Conservation (phyloP, 139 green algal genomes). For the Pseudopediastrum boryanum region DNA sequence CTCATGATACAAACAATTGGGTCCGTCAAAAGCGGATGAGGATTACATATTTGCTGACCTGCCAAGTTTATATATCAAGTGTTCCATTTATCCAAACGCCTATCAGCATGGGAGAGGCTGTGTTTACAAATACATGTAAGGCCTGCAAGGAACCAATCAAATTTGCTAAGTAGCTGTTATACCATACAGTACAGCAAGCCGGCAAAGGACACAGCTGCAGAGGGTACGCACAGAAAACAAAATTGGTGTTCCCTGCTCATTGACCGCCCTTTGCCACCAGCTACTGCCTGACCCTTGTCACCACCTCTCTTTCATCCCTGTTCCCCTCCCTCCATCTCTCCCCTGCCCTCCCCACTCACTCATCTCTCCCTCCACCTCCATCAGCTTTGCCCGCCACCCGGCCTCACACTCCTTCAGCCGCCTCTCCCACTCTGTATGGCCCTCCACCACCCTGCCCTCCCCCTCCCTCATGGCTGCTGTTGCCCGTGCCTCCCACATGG, state of each 20-base stretch:
- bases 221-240: too few species aligned
- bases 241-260: not conserved
- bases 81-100: too few species aligned
- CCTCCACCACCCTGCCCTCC: not conserved
- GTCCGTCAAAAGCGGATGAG: too few species aligned
- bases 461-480: conserved; percentile 1
- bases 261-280: not conserved
- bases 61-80: too few species aligned
- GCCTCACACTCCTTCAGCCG: conserved; percentile 41
- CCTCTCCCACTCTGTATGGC: conserved; percentile 20
- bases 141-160: too few species aligned
- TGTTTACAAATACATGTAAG: too few species aligned
- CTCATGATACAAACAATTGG: too few species aligned
- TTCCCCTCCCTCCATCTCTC: not conserved
- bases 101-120: too few species aligned
- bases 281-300: not conserved
- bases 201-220: too few species aligned
- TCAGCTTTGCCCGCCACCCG: conserved; percentile 40
- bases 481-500: conserved; percentile 50
- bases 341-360: conserved; percentile 18
- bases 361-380: conserved; percentile 42
- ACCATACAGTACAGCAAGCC: too few species aligned
- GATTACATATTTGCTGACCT: too few species aligned
- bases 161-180: too few species aligned
- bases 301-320: not conserved